A percentile compares a stretch with the other conserved stretches of the same genome.
Evolutionary conservation across 2,329 filamentous ascomycete genomes (phyloP).

Genomic region (Akanthomyces uredinophilus): DNA sequence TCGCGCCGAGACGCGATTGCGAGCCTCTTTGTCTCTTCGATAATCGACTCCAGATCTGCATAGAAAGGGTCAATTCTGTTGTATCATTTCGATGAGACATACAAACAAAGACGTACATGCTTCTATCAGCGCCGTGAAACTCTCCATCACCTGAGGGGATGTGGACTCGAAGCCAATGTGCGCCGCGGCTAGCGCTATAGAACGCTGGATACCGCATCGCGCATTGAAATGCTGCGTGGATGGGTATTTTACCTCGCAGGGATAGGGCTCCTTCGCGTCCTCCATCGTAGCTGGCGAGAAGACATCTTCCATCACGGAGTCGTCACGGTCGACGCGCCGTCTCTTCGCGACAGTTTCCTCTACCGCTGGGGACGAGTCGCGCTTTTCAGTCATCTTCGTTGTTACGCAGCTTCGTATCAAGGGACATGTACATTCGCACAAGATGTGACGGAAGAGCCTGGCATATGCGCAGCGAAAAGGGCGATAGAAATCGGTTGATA

Average conservation of each 20-base stretch:
- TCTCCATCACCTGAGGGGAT: slow-evolving; percentile 52
- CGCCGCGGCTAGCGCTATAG: slow-evolving; percentile 50
- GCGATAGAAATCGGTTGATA: neutral
- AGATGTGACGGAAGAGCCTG: too few species aligned
- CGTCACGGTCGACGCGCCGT: slow-evolving; percentile 2
- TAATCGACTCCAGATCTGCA: slow-evolving; percentile 47
- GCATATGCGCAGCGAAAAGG: neutral
- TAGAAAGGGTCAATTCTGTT: neutral
- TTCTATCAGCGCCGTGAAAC: slow-evolving; percentile 51
- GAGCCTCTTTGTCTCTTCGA: slow-evolving; percentile 42
- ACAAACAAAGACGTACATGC: slow-evolving; percentile 41
- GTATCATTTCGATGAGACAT: too few species aligned
- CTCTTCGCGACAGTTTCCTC: slow-evolving; percentile 3
- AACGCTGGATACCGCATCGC: slow-evolving; percentile 42
- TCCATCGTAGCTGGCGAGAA: neutral
- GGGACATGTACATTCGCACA: neutral
- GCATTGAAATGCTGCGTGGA: slow-evolving; percentile 30
- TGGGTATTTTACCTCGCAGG: slow-evolving; percentile 16
- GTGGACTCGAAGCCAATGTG: slow-evolving; percentile 56
- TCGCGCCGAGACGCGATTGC: slow-evolving; percentile 47
- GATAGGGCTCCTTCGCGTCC: slow-evolving; percentile 16
- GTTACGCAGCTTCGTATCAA: neutral
- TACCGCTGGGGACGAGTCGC: neutral
- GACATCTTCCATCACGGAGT: slow-evolving; percentile 4
- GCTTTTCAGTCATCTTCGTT: slow-evolving; percentile 1